phyloP scores from a whole-genome alignment of 306 rosid species.

The Albizia julibrissin region DNA sequence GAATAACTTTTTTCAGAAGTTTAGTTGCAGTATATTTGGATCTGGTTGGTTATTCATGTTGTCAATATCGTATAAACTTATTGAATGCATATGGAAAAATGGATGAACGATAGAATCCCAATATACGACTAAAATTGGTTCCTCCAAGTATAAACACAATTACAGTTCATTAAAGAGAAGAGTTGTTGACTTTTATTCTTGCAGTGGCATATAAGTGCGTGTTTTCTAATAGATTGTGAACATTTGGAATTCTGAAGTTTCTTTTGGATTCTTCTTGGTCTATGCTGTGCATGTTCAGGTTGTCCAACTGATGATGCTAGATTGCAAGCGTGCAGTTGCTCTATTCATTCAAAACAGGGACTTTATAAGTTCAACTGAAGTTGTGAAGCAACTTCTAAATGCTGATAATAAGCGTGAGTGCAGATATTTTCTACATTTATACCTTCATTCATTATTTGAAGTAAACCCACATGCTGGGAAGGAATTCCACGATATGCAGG shows the following conservation, averaged over 20 bases:
- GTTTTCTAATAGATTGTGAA: not conserved
- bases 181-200: conserved; percentile 27
- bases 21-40: conserved; percentile 4
- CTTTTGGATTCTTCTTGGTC: conserved; percentile 27
- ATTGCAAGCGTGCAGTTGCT: conserved; percentile 88
- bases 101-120: not conserved
- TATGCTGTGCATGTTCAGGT: conserved; percentile 53
- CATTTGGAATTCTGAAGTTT: not conserved
- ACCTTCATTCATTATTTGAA: conserved; percentile 94
- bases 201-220: conserved; percentile 10
- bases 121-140: not conserved
- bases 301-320: conserved; percentile 89
- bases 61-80: conserved; percentile 9
- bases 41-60: conserved; percentile 27
- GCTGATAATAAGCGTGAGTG: conserved; percentile 57
- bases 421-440: conserved; percentile 74
- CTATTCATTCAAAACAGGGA: conserved; percentile 78
- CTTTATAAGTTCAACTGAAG: conserved; percentile 70
- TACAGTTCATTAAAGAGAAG: not conserved
- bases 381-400: conserved; percentile 70
- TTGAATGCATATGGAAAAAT: conserved; percentile 5
- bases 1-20: conserved; percentile 31
- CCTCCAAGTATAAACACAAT: not conserved
- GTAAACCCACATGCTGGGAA: conserved; percentile 87
- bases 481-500: conserved; percentile 98